phyloP scores from a whole-genome alignment of 2,329 filamentous ascomycete genomes.

The Colletotrichum costaricense region DNA sequence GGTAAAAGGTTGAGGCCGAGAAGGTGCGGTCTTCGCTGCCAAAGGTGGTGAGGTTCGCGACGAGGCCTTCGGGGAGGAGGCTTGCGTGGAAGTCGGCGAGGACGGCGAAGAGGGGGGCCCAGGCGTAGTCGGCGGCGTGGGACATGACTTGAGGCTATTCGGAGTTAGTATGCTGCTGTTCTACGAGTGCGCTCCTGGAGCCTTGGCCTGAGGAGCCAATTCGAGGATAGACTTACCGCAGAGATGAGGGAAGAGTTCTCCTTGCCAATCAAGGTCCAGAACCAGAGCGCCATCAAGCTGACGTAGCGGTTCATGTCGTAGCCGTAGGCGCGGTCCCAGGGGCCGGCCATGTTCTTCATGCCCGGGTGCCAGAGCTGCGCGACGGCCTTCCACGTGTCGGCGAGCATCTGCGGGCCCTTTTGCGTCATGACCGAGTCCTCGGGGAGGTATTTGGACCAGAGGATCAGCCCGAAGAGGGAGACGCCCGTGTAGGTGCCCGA shows the following conservation, averaged over 20 bases:
- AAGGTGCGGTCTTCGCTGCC: slow-evolving; percentile 62
- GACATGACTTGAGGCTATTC: slow-evolving; percentile 62
- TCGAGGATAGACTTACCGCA: slow-evolving; percentile 40
- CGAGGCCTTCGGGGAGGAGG: slow-evolving; percentile 55
- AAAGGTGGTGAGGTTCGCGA: slow-evolving; percentile 57
- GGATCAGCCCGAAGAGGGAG: slow-evolving; percentile 66
- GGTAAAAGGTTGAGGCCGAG: slow-evolving; percentile 63
- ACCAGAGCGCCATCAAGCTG: slow-evolving; percentile 66
- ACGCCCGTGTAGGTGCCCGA: slow-evolving; percentile 73
- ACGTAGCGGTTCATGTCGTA: slow-evolving; percentile 74
- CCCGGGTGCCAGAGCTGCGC: slow-evolving; percentile 67
- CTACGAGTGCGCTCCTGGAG: background rate
- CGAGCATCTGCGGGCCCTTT: slow-evolving; percentile 63
- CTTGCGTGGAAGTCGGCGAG: slow-evolving; percentile 61
- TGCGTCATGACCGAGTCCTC: slow-evolving; percentile 63
- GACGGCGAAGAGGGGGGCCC: slow-evolving; percentile 66
- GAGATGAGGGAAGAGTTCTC: slow-evolving; percentile 49
- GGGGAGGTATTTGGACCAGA: slow-evolving; percentile 71
- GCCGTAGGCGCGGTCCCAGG: slow-evolving; percentile 73
- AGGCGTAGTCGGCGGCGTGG: slow-evolving; percentile 69
- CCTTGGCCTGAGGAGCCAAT: background rate
- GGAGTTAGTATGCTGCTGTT: slow-evolving; percentile 1
- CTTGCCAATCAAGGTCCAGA: slow-evolving; percentile 69
- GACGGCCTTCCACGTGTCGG: slow-evolving; percentile 63
- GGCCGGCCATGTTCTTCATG: slow-evolving; percentile 71